Evolutionary conservation across 495 filamentous ascomycete genomes (phyloP), one percentile per base, ranked within the genome.

Genomic region (Penicillium simplicissimum): DNA sequence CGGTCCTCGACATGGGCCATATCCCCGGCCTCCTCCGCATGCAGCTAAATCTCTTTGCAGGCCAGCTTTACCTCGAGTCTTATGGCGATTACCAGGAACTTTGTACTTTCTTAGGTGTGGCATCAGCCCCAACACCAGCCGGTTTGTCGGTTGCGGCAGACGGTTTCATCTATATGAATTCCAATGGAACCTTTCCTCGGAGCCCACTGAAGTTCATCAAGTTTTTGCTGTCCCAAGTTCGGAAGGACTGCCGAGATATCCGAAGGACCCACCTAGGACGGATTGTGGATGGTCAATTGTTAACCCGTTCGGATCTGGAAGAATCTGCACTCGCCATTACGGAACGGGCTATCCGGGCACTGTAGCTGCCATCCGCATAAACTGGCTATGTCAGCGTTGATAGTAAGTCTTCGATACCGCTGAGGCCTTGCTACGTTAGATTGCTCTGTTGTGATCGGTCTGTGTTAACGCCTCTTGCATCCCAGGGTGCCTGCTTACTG

Each of bases 41-140:
- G 2, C 76, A 87, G 52, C 76, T 91, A 13, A 87, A 88, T 61
- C 75, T 91, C 7, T 91, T 90, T 64, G 78, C 88, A 0, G 88
- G 88, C 10, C 84, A 88, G 58, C 76, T 91, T 0, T 91, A 88
- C 68, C 70, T 91, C 8, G 56, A 55, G 13, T 77, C 76, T 1
- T 85, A 79, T 54, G 55, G 70, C 3, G 80, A 88, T 48, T 91
- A 90, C 65, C 43, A 73, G 28, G n/a, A 59, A 9, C 47, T 85
- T 1, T 89, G 85, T 60, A 60, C 71, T 0, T 86, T 82, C 59
- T 69, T 92, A 1, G 82, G 85, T 83, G 62, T 68, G 37, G 64
- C 64, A 5, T 68, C 73, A 0, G 52, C 64, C n/a, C 66, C 74
- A 58, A 70, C 74, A 10, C 72, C 69, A 0, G 76, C 81, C 19